These are phyloP conservation scores for Musa acuminata DNA, from an alignment of 176 grass and related monocot genomes.

Conservation along the genomic window DNA sequence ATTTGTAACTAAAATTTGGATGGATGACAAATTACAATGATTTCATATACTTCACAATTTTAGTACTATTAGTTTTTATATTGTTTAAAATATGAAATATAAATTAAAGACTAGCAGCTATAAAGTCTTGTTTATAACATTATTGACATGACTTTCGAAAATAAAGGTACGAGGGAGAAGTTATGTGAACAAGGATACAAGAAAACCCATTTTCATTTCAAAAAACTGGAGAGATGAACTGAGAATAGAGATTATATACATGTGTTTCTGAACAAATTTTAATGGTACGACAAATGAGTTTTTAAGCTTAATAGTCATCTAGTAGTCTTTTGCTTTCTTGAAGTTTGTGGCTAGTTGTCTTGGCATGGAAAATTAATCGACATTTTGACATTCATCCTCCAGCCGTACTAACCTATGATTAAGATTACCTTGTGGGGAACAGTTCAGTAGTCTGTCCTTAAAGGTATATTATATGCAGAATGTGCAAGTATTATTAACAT, in stretches of 20 bases:
- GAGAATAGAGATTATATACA: neutral
- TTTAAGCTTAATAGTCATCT: too few relatives aligned
- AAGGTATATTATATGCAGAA: neutral
- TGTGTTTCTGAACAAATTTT: neutral
- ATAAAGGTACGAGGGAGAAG: neutral
- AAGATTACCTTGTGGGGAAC: neutral
- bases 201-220: neutral
- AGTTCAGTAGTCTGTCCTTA: neutral
- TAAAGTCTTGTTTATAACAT: neutral
- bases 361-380: too few relatives aligned
- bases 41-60: neutral
- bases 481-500: neutral
- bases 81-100: neutral
- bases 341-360: neutral
- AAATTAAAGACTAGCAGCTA: neutral
- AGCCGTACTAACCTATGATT: neutral
- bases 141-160: neutral
- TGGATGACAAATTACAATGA: neutral
- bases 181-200: neutral
- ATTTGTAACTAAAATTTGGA: too few relatives aligned
- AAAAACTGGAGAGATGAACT: neutral
- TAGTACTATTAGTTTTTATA: neutral
- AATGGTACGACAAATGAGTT: neutral
- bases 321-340: neutral
- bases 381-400: too few relatives aligned